phyloP scores from a whole-genome alignment of 495 filamentous ascomycete species.

The Beverwykella pulmonaria region DNA sequence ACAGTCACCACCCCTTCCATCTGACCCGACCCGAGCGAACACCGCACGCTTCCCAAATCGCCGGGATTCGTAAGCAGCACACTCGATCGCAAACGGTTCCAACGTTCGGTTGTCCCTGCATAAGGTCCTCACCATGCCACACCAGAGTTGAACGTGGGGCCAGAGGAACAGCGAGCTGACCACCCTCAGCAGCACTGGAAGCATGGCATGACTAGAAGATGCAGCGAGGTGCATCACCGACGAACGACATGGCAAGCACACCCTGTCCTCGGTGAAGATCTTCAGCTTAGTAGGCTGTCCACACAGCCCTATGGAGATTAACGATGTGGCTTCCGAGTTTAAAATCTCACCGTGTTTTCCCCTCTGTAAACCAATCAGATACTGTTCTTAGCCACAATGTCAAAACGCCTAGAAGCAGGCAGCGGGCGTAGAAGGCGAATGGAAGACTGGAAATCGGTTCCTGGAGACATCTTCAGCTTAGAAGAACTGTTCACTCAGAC shows the following conservation, averaged over 20 bases:
- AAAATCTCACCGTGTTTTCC: neutral
- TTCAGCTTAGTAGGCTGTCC: neutral
- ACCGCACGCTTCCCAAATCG: neutral
- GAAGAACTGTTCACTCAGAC: neutral
- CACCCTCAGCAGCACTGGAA: neutral
- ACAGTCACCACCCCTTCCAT: no score
- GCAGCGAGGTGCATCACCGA: neutral
- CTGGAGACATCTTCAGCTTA: neutral
- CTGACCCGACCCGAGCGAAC: neutral
- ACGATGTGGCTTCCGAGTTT: neutral
- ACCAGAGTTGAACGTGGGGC: neutral
- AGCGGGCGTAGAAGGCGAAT: constrained; percentile 1
- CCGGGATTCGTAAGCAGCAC: neutral
- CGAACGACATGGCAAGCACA: constrained; percentile 7
- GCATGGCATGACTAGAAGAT: neutral
- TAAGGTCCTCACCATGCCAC: neutral
- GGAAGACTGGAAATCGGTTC: neutral
- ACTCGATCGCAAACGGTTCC: neutral
- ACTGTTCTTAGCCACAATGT: neutral
- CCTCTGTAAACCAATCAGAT: neutral
- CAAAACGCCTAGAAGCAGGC: neutral
- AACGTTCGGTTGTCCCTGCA: neutral
- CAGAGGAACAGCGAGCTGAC: neutral
- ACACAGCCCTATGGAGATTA: neutral
- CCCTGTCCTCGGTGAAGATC: neutral